Evolutionary conservation across 2,329 filamentous ascomycete genomes (phyloP).

Genomic region (Aspergillus costaricaensis): DNA sequence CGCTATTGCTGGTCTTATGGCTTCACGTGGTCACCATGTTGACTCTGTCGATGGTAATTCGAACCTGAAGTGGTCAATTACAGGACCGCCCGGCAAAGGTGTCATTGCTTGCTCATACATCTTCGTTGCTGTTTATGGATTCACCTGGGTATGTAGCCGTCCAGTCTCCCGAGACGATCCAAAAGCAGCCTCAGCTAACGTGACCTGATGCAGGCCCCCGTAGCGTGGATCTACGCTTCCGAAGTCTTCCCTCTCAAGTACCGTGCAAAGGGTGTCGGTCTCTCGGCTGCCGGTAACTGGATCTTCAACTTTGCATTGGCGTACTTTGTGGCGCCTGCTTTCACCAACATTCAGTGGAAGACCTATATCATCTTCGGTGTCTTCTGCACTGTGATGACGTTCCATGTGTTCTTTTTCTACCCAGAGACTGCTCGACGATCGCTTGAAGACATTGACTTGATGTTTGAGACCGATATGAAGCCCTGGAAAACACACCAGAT

Average conservation of each 20-base stretch:
- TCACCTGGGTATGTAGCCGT: constrained; percentile 45
- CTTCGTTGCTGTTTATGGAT: constrained; percentile 38
- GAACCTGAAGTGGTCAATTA: constrained; percentile 51
- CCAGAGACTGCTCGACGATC: constrained; percentile 71
- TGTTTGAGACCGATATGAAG: constrained; percentile 55
- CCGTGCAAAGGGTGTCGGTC: constrained; percentile 65
- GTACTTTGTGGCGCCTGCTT: constrained; percentile 60
- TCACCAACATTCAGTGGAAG: constrained; percentile 60
- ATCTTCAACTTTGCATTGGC: constrained; percentile 59
- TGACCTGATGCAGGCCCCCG: constrained; percentile 49
- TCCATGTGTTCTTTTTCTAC: constrained; percentile 68
- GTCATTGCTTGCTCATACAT: constrained; percentile 67
- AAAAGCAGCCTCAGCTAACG: not conserved
- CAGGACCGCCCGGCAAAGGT: constrained; percentile 54
- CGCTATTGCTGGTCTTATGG: constrained; percentile 57
- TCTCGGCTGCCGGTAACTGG: constrained; percentile 65
- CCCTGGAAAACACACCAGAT: constrained; percentile 33
- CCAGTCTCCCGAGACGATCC: not conserved
- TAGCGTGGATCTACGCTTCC: constrained; percentile 60
- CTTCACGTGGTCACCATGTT: constrained; percentile 49
- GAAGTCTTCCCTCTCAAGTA: constrained; percentile 66
- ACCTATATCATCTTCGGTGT: constrained; percentile 76
- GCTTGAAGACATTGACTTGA: constrained; percentile 73
- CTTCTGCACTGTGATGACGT: constrained; percentile 68
- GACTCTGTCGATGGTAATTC: constrained; percentile 51